Conservation (phyloP, 306 rosid genomes). For the Biancaea sappan region DNA sequence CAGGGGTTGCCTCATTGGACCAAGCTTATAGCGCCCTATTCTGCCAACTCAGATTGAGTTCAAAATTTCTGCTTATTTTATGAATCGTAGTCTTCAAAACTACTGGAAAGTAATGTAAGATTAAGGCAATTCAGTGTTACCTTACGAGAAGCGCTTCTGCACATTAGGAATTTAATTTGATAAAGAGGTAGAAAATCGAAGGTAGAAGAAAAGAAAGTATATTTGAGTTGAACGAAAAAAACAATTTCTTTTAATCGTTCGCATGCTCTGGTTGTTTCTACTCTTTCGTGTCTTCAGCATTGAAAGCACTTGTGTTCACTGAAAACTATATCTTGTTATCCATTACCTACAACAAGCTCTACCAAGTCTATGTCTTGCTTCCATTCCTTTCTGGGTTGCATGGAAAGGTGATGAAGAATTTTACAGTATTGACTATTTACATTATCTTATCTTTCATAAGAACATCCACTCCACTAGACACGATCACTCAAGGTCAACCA, state of each 20-base stretch:
- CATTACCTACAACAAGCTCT: background rate
- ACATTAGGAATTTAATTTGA: background rate
- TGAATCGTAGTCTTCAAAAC: background rate
- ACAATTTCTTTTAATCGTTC: no score
- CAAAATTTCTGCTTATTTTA: background rate
- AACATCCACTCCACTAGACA: constrained; percentile 1
- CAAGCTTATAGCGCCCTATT: no score
- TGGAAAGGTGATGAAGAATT: background rate
- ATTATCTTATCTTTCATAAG: background rate
- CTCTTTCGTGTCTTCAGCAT: background rate
- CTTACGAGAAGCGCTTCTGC: background rate
- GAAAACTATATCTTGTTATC: background rate
- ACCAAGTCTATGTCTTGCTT: background rate
- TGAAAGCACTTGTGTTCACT: background rate
- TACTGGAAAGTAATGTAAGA: background rate
- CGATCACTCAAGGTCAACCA: background rate
- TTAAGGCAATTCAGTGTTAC: background rate
- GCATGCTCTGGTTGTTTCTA: no score
- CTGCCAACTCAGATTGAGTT: background rate
- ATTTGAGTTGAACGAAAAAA: background rate
- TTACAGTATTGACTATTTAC: background rate
- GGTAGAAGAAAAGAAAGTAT: background rate
- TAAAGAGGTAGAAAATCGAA: background rate
- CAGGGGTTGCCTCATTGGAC: no score
- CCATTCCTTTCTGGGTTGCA: background rate